Percentiles rank a stretch among this genome's conserved stretches.
Evolutionary conservation across 2,329 filamentous ascomycete genomes (phyloP).

Genomic region (Sordariomycetes sp.): DNA sequence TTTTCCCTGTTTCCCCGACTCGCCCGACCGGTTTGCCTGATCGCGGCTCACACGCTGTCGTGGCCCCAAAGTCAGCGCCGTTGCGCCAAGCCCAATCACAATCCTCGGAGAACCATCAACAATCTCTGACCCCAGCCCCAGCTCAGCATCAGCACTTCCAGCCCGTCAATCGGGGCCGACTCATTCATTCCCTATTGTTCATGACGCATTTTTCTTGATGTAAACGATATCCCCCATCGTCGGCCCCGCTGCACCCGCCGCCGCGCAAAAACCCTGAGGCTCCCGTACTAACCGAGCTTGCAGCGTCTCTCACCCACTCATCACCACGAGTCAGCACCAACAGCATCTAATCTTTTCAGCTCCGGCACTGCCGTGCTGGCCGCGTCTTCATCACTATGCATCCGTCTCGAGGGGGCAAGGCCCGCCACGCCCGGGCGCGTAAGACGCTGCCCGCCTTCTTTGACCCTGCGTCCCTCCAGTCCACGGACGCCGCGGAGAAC

Average conservation of each 20-base stretch:
- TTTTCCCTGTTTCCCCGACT: not conserved
- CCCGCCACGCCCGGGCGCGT: not conserved
- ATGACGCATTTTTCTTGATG: not conserved
- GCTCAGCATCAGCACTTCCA: not conserved
- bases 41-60: not conserved
- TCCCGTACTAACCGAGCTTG: not conserved
- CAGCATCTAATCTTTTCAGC: not conserved
- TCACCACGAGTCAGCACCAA: not conserved
- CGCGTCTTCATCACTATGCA: not conserved
- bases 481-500: not conserved
- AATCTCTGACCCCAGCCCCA: not conserved
- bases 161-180: not conserved
- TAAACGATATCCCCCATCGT: not conserved
- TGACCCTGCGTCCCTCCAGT: not conserved
- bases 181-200: not conserved
- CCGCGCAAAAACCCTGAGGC: not conserved
- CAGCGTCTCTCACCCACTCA: not conserved
- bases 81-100: not conserved
- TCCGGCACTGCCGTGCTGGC: not conserved
- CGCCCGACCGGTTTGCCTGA: not conserved
- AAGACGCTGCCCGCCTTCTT: not conserved
- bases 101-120: not conserved
- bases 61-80: not conserved
- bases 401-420: conserved; percentile 3
- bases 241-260: not conserved